These are phyloP conservation scores for Miscanthus sacchariflorus DNA, from an alignment of 202 grass and related monocot species.

Conservation along the genomic window DNA sequence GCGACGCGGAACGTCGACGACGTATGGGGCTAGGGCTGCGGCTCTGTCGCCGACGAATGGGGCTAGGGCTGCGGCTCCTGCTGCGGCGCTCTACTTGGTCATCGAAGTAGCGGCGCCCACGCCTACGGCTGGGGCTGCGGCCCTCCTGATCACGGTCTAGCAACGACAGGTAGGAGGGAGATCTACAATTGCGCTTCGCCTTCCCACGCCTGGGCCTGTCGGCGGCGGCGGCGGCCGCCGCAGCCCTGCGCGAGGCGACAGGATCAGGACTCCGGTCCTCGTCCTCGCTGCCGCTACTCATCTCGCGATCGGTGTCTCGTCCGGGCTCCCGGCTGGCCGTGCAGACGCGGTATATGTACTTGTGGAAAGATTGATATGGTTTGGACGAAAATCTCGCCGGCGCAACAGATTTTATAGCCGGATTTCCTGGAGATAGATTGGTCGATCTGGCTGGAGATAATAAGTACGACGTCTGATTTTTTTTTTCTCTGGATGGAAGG, in stretches of 20 bases:
- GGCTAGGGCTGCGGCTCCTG: too few relatives aligned
- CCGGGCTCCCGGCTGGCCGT: not conserved
- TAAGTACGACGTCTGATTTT: not conserved
- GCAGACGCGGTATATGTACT: not conserved
- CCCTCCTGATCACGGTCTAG: too few relatives aligned
- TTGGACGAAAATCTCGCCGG: not conserved
- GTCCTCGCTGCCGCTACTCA: not conserved
- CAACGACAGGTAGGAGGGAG: not conserved
- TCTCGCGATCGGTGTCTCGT: not conserved
- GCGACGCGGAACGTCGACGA: not conserved
- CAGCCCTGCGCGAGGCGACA: not conserved
- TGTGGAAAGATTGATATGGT: not conserved
- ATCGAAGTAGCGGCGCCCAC: too few relatives aligned
- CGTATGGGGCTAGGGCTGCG: not conserved
- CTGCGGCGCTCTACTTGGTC: too few relatives aligned
- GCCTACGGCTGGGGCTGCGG: too few relatives aligned
- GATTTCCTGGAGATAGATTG: not conserved
- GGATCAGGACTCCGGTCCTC: not conserved
- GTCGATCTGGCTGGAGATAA: not conserved
- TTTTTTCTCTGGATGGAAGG: not conserved
- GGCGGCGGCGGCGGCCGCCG: too few relatives aligned
- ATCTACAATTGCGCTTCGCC: too few relatives aligned
- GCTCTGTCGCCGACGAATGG: too few relatives aligned
- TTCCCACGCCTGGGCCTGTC: not conserved
- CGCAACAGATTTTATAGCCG: not conserved